Evolutionary conservation across 352 stramenopile species (phyloP), one percentile per base, ranked within the genome.

Genomic region (Globisporangium irregulare): DNA sequence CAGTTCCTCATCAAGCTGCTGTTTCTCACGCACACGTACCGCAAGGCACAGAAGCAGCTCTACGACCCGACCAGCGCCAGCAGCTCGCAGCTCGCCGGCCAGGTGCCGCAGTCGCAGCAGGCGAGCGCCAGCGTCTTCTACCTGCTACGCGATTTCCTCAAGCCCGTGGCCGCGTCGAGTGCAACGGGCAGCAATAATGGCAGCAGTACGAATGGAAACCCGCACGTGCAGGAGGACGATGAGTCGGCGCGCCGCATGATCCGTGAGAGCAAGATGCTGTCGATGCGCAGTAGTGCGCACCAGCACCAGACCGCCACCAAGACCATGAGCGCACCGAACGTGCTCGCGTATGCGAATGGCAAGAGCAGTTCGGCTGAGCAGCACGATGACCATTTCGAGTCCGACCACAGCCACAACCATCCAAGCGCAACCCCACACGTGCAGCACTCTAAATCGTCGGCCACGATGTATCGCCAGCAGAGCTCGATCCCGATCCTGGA

Each of bases 1-100:
- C 80, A 82, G 32, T 93, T 93, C 64, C 75, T 93, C 68, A 90
- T 90, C 64, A 84, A 82, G 60, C 73, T 93, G 36, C 73, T 93
- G 15, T 74, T 88, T 38, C 77, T 90, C 64, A 91, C 83, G 51
- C 81, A 93, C 73, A 85, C 76, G 73, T 93, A 89, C 69, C 75
- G 82, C 27, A 93, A 93, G 70, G 80, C 78, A 22, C 85, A 93
- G 62, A 90, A 91, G 61, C 59, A 77, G 41, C 77, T 86, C 9
- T 83, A 86, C 29, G 79, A 90, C 29, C 55, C 55, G 34, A 29
- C 7, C 43, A 59, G 18, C 67, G 74, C 41, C 67, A 72, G 6
- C 48, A 73, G 34, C 14, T 43, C 29, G 5, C 67, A 76, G 50
- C 64, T 67, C 15, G 69, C 70, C 12, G 77, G 73, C 59, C 67